Base-by-base conservation (phyloP, 2,329 filamentous ascomycete genomes). In the Fusarium acutatum region DNA sequence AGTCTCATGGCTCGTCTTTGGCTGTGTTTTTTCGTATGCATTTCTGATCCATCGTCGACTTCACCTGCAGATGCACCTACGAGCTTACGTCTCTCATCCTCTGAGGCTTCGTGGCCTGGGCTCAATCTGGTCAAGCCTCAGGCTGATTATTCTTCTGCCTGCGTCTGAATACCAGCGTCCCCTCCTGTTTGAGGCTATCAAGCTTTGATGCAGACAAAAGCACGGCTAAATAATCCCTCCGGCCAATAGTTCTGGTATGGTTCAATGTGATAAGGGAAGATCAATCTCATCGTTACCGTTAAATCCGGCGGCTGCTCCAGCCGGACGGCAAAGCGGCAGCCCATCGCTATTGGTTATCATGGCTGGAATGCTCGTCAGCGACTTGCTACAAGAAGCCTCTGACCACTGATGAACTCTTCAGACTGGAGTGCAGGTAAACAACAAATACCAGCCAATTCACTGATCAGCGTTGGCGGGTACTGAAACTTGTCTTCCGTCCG, bases 71-170 rank as follows among this genome's bases (percentile, higher is more conserved):
- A 64, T 67, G 68, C 68, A 72, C 58, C 68, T 54, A 61, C 44
- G 68, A 62, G 75, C 75, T 77, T 71, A 77, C 75, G 75, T 71
- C 71, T 77, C 53, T 72, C 44, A 40, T 66, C 44, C 54, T 60
- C 44, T 28, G 35, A 61, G 64, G 74, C 72, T 69, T 75, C 74
- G 76, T 78, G 75, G 76, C 75, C 75, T 73, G 64, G 53, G 53
- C 75, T 78, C 53, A 73, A 74, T 78, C 38, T 54, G 67, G 75
- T 69, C 72, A 78, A 78, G 73, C 69, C 67, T 74, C 60, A 75
- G 66, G 57, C 63, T 75, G 64, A 73, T 73, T 74, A 67, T 65
- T 64, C 59, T 62, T 69, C 61, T 71, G 63, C 61, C 75, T 67
- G 26, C 59, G 37, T 58, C 59, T 57, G 54, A 34, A 67, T 47